These are phyloP conservation scores for Aspergillus caelatus DNA, from an alignment of 2,329 filamentous ascomycete genomes.

Conservation along the genomic window DNA sequence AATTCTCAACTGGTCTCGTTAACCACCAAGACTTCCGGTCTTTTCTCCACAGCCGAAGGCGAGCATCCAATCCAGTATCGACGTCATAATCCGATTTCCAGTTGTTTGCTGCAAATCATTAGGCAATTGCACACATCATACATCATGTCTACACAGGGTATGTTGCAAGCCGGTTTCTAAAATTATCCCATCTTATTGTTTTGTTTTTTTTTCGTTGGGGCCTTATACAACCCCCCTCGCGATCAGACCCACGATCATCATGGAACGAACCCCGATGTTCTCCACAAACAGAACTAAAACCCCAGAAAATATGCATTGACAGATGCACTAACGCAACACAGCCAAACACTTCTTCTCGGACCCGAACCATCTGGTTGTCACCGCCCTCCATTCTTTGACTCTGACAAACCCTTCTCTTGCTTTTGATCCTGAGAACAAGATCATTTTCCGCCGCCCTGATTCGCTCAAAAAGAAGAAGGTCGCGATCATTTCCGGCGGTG, in stretches of 20 bases:
- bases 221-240: not conserved
- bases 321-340: slow-evolving; percentile 27
- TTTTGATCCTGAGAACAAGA: slow-evolving; percentile 78
- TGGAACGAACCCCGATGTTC: slow-evolving; percentile 12
- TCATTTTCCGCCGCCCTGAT: slow-evolving; percentile 72
- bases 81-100: slow-evolving; percentile 15
- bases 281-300: slow-evolving; percentile 15
- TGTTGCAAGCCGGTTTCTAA: slow-evolving; percentile 14
- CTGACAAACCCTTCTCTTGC: slow-evolving; percentile 82
- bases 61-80: slow-evolving; percentile 9
- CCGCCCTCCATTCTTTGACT: slow-evolving; percentile 75
- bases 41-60: slow-evolving; percentile 11
- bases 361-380: slow-evolving; percentile 74
- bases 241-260: slow-evolving; percentile 15
- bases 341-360: slow-evolving; percentile 89
- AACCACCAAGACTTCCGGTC: not conserved
- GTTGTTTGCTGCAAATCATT: slow-evolving; percentile 11
- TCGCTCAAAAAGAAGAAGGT: slow-evolving; percentile 62
- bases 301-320: slow-evolving; percentile 6
- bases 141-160: slow-evolving; percentile 41
- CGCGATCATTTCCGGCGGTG: slow-evolving; percentile 83
- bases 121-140: slow-evolving; percentile 10
- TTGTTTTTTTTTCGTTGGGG: not conserved
- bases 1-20: slow-evolving; percentile 1
- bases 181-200: slow-evolving; percentile 1